Percentiles rank a stretch among this genome's conserved stretches.
These are phyloP conservation scores for Phaffomyces thermotolerans DNA, from an alignment of 805 yeast genomes.

Conservation along the genomic window DNA sequence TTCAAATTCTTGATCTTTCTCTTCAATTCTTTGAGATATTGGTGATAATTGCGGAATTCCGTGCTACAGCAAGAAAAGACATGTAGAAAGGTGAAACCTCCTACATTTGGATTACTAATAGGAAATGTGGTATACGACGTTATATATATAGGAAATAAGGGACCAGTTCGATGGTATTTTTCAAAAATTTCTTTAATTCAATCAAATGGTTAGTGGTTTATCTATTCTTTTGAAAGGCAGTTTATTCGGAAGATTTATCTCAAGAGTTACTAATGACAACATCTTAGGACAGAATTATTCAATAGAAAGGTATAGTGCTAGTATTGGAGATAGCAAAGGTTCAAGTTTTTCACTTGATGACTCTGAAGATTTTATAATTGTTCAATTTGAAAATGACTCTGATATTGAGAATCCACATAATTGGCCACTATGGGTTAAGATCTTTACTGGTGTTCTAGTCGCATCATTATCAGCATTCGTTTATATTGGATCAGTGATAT, in stretches of 20 bases:
- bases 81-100: too few relatives aligned
- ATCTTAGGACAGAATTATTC: background rate
- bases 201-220: slow-evolving; percentile 1
- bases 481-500: slow-evolving; percentile 50
- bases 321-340: background rate
- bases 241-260: background rate
- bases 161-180: too few relatives aligned
- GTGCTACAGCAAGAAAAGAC: too few relatives aligned
- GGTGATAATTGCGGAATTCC: too few relatives aligned
- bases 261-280: background rate
- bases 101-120: too few relatives aligned
- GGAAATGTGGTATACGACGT: too few relatives aligned
- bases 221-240: slow-evolving; percentile 1
- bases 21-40: too few relatives aligned
- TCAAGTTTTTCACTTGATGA: background rate
- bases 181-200: background rate
- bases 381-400: slow-evolving; percentile 10
- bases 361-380: background rate
- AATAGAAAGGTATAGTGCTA: background rate
- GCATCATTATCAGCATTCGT: slow-evolving; percentile 43
- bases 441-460: slow-evolving; percentile 31
- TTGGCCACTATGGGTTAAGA: slow-evolving; percentile 42
- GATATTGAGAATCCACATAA: slow-evolving; percentile 52
- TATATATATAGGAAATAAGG: too few relatives aligned
- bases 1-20: too few relatives aligned